Evolutionary conservation across 2,329 filamentous ascomycete genomes (phyloP).

Genomic region (Amphichorda felina): DNA sequence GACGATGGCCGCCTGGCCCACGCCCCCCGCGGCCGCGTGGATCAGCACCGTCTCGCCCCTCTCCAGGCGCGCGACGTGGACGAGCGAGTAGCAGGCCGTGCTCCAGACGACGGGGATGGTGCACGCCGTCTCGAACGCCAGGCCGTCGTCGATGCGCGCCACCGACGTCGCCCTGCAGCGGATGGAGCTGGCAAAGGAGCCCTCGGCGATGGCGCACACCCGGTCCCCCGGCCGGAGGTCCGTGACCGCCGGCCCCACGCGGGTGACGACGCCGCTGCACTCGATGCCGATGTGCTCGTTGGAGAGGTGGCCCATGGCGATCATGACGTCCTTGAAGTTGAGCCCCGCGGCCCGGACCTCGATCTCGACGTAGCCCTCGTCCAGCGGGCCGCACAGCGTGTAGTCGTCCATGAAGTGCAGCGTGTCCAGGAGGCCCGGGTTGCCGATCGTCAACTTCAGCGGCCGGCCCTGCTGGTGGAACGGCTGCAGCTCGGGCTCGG

Average conservation of each 20-base stretch:
- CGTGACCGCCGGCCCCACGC: slow-evolving; percentile 8
- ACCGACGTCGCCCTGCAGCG: neutral
- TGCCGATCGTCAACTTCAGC: slow-evolving; percentile 1
- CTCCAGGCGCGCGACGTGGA: slow-evolving; percentile 11
- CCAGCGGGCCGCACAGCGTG: slow-evolving; percentile 2
- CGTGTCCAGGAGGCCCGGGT: slow-evolving; percentile 1
- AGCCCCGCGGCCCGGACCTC: slow-evolving; percentile 6
- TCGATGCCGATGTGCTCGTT: slow-evolving; percentile 22
- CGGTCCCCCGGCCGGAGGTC: slow-evolving; percentile 9
- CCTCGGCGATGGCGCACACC: slow-evolving; percentile 10
- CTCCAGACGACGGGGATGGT: slow-evolving; percentile 4
- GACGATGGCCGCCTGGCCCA: slow-evolving; percentile 14
- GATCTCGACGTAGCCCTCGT: slow-evolving; percentile 6
- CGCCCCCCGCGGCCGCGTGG: slow-evolving; percentile 14
- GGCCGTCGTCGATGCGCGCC: slow-evolving; percentile 1
- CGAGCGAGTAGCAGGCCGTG: slow-evolving; percentile 7
- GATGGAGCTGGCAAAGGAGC: slow-evolving; percentile 12
- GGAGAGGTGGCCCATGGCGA: slow-evolving; percentile 21
- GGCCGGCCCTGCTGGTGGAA: neutral
- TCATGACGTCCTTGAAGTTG: slow-evolving; percentile 18
- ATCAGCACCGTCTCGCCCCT: slow-evolving; percentile 17
- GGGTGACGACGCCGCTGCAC: slow-evolving; percentile 9
- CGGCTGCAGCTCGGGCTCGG: neutral
- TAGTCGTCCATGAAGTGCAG: neutral
- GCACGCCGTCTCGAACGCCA: slow-evolving; percentile 14